Conservation (phyloP, 805 yeast genomes). For the Metschnikowia koreensis region DNA sequence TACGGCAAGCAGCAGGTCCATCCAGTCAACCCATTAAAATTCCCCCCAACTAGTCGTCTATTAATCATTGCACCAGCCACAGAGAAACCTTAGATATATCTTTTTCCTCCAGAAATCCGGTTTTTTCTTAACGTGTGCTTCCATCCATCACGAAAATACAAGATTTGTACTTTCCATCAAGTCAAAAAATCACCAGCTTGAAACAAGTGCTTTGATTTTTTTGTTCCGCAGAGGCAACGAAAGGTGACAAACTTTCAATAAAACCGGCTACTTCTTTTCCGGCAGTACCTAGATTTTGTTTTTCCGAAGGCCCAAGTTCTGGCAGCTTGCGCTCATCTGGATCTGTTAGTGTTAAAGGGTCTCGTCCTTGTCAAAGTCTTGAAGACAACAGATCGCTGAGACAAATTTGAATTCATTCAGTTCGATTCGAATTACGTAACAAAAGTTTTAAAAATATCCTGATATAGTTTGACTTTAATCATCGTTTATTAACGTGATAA, state of each 20-base stretch:
- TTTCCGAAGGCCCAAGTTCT: not conserved
- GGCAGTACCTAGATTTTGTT: not conserved
- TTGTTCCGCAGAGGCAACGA: constrained; percentile 8
- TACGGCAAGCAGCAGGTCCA: constrained; percentile 17
- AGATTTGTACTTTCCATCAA: not conserved
- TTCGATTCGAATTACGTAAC: too few relatives aligned
- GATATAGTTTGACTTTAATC: not conserved
- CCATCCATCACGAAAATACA: not conserved
- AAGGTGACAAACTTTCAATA: constrained; percentile 1
- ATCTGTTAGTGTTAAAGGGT: not conserved
- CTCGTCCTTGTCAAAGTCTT: not conserved
- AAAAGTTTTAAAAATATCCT: too few relatives aligned
- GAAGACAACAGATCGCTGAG: not conserved
- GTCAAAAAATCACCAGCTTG: constrained; percentile 1
- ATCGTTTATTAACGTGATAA: not conserved
- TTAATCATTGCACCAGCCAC: constrained; percentile 12
- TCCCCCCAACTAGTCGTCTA: constrained; percentile 6
- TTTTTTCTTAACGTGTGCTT: not conserved
- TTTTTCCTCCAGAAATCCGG: not conserved
- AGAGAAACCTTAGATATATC: constrained; percentile 7
- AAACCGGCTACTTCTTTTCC: not conserved
- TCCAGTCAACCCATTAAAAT: constrained; percentile 11
- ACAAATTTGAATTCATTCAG: not conserved
- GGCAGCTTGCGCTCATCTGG: not conserved
- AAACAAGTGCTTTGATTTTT: constrained; percentile 1